Conservation (phyloP, 441 rosid genomes). For the Syzygium malaccense region DNA sequence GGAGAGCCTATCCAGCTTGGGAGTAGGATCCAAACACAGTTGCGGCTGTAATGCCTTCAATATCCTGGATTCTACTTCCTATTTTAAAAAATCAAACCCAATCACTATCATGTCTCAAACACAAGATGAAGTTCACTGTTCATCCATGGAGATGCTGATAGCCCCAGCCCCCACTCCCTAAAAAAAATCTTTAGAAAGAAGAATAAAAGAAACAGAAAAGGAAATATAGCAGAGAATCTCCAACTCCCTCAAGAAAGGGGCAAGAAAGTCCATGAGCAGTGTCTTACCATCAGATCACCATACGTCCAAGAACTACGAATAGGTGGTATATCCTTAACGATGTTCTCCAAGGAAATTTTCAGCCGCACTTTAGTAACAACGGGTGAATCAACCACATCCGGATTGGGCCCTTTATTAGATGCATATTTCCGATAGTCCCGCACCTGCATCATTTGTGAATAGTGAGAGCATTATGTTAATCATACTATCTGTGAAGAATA, state of each 20-base stretch:
- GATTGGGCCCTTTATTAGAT: slow-evolving; percentile 42
- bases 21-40: slow-evolving; percentile 87
- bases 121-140: neutral
- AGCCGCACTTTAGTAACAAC: slow-evolving; percentile 54
- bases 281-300: slow-evolving; percentile 86
- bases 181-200: neutral
- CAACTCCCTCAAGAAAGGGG: neutral
- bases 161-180: neutral
- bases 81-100: slow-evolving; percentile 8
- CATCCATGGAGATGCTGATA: neutral
- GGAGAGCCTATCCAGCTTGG: slow-evolving; percentile 82
- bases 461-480: neutral
- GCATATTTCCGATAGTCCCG: slow-evolving; percentile 65
- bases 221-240: neutral
- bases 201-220: neutral
- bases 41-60: slow-evolving; percentile 89
- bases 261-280: neutral
- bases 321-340: slow-evolving; percentile 85
- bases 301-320: slow-evolving; percentile 85
- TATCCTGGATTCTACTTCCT: slow-evolving; percentile 98
- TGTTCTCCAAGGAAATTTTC: slow-evolving; percentile 84
- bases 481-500: neutral
- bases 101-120: neutral
- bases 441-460: slow-evolving; percentile 45
- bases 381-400: slow-evolving; percentile 32